These are phyloP conservation scores for Psilocybe cyanescens DNA, from an alignment of 768 basidiomycete genomes.

Conservation along the genomic window DNA sequence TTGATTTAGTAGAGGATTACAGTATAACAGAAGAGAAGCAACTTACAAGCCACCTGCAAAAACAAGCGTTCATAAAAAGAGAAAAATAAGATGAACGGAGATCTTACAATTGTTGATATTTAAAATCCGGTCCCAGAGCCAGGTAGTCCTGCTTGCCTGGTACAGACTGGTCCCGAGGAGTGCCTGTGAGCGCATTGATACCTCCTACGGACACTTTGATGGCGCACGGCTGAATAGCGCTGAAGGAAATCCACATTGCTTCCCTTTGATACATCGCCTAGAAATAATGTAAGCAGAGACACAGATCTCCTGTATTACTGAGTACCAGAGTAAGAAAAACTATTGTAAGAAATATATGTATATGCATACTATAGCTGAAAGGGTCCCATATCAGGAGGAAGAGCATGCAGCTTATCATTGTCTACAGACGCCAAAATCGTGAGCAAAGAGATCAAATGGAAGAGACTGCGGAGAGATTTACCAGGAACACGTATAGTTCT, in stretches of 20 bases:
- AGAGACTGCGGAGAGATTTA: neutral
- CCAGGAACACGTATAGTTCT: slow-evolving; percentile 1
- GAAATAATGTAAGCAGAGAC: neutral
- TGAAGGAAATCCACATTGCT: slow-evolving; percentile 34
- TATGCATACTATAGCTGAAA: slow-evolving; percentile 23
- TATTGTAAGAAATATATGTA: too few species aligned
- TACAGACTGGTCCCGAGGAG: slow-evolving; percentile 13
- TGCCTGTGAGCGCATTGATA: slow-evolving; percentile 30
- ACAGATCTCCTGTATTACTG: neutral
- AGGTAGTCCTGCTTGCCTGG: slow-evolving; percentile 29
- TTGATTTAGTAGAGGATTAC: too few species aligned
- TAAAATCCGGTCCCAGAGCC: slow-evolving; percentile 7
- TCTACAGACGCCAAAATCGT: neutral
- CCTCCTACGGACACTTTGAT: slow-evolving; percentile 33
- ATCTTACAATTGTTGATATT: slow-evolving; percentile 20
- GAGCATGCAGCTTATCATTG: slow-evolving; percentile 10
- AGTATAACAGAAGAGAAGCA: neutral
- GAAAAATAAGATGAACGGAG: too few species aligned
- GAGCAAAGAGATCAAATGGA: neutral
- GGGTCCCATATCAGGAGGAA: slow-evolving; percentile 27
- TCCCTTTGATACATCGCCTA: slow-evolving; percentile 31
- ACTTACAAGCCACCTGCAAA: slow-evolving; percentile 21
- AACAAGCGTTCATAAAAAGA: neutral
- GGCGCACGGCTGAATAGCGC: slow-evolving; percentile 7
- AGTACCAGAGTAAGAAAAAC: too few species aligned